Conservation (phyloP, 257 asterid species). For the Scutellaria baicalensis region DNA sequence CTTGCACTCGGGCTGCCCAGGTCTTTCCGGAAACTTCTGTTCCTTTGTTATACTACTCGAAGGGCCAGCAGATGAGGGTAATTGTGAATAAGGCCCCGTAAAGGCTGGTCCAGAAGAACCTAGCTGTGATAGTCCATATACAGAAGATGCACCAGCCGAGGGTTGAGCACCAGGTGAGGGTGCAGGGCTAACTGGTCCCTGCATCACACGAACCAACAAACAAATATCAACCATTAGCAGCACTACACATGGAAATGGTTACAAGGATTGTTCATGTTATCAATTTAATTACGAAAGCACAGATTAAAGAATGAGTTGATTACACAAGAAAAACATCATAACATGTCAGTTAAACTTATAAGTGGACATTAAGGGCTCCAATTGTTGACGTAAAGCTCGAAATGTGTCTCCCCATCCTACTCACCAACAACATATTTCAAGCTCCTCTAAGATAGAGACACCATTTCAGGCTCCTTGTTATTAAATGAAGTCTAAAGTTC, state of each 20-base stretch:
- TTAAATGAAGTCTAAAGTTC: too few relatives aligned
- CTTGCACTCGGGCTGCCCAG: conserved; percentile 72
- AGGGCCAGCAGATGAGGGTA: conserved; percentile 42
- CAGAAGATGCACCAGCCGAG: conserved; percentile 42
- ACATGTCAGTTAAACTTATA: too few relatives aligned
- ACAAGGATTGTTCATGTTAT: too few relatives aligned
- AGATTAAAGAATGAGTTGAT: not conserved
- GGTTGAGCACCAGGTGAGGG: conserved; percentile 63
- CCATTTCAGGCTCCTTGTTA: too few relatives aligned
- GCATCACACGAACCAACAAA: conserved; percentile 16
- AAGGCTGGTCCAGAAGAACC: conserved; percentile 51
- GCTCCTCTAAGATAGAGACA: too few relatives aligned
- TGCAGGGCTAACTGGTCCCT: conserved; percentile 65
- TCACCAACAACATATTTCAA: too few relatives aligned
- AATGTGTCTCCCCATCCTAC: too few relatives aligned
- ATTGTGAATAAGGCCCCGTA: conserved; percentile 43
- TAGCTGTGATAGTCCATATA: conserved; percentile 53
- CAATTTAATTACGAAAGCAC: not conserved
- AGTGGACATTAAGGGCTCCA: too few relatives aligned
- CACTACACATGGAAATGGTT: too few relatives aligned
- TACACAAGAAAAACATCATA: too few relatives aligned
- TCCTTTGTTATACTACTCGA: conserved; percentile 31
- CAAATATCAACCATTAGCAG: conserved; percentile 8
- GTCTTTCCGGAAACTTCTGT: conserved; percentile 65
- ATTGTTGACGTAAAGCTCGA: too few relatives aligned